These are phyloP conservation scores for Halteria grandinella DNA, from an alignment of 73 alveolate genomes.

Conservation along the genomic window DNA sequence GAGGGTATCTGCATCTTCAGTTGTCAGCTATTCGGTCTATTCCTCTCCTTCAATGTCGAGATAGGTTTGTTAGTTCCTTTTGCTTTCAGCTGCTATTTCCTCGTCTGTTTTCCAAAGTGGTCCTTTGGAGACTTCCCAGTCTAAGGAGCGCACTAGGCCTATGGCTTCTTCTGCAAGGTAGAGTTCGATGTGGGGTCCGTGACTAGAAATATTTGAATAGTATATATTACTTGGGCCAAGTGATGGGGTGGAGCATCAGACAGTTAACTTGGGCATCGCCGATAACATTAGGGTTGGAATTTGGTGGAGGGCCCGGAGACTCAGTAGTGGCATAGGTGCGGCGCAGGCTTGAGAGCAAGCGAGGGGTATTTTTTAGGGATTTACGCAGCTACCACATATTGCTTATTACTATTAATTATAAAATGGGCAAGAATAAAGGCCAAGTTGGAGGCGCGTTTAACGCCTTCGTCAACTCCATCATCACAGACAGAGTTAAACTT, in stretches of 20 bases:
- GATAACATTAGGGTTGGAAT: background rate
- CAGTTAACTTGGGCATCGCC: conserved; percentile 18
- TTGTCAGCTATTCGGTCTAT: background rate
- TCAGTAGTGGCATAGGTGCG: too few relatives aligned
- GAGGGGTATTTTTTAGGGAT: too few relatives aligned
- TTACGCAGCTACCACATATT: too few relatives aligned
- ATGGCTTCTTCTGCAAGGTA: conserved; percentile 93
- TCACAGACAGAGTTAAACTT: background rate
- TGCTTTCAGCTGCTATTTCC: background rate
- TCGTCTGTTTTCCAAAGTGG: conserved; percentile 68
- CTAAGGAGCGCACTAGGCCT: conserved; percentile 84
- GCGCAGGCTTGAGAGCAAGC: too few relatives aligned
- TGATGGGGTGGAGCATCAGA: conserved; percentile 58
- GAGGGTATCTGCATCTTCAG: background rate
- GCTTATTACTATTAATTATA: too few relatives aligned
- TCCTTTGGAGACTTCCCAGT: conserved; percentile 73
- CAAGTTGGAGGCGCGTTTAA: too few relatives aligned
- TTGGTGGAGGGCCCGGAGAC: too few relatives aligned
- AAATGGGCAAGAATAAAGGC: too few relatives aligned
- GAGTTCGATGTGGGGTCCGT: conserved; percentile 82
- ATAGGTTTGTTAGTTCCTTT: background rate
- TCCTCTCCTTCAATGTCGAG: background rate
- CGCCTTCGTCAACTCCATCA: background rate
- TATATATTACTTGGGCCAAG: conserved; percentile 53
- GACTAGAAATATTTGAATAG: conserved; percentile 27